phyloP scores from a whole-genome alignment of 257 asterid genomes.

The Nicotiana tomentosiformis region DNA sequence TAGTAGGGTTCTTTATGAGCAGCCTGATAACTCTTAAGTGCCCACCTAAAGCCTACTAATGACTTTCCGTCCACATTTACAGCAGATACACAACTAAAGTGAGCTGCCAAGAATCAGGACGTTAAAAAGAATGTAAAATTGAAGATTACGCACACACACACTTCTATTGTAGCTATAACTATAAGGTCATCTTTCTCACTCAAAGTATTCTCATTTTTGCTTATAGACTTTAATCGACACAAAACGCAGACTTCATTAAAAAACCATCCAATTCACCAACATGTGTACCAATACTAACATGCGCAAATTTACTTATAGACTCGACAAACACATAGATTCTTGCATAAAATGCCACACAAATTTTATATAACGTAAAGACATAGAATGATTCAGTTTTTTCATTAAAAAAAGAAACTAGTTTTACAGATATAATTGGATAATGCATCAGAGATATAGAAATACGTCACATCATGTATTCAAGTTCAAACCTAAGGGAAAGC shows the following conservation, averaged over 20 bases:
- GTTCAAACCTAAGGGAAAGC: background rate
- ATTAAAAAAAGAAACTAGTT: background rate
- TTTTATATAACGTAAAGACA: background rate
- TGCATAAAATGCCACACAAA: background rate
- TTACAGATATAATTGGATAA: background rate
- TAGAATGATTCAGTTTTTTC: background rate
- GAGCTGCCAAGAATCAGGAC: constrained; percentile 73
- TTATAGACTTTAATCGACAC: background rate
- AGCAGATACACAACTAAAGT: constrained; percentile 55
- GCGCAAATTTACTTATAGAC: background rate
- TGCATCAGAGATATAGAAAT: background rate
- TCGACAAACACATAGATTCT: background rate
- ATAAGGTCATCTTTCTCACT: too few species aligned
- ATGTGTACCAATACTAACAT: too few species aligned
- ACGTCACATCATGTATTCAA: too few species aligned
- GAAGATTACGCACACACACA: too few species aligned
- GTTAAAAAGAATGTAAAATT: too few species aligned
- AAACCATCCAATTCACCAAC: background rate
- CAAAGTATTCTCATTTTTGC: background rate
- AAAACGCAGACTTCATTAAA: background rate
- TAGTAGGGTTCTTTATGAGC: constrained; percentile 57
- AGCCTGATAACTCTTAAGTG: constrained; percentile 29
- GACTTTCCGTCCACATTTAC: constrained; percentile 74
- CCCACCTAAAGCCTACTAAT: constrained; percentile 66
- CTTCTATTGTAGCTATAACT: too few species aligned